phyloP scores from a whole-genome alignment of 202 grass and related monocot species.

The Carex sylvatica region DNA sequence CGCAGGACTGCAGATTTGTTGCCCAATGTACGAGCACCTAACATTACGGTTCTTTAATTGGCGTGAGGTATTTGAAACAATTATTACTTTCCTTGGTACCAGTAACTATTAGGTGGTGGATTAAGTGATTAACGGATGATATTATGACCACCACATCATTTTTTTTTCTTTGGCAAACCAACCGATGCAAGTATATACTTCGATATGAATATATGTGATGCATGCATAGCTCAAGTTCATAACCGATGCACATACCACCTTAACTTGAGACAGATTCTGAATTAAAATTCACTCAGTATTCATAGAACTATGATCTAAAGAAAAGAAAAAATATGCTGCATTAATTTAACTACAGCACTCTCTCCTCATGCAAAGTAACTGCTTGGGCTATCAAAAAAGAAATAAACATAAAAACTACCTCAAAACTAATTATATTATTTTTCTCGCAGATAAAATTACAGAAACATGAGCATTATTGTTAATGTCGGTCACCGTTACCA shows the following conservation, averaged over 20 bases:
- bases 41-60: not conserved
- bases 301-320: not conserved
- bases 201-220: too few relatives aligned
- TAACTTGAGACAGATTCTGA: not conserved
- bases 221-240: too few relatives aligned
- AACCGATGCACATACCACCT: too few relatives aligned
- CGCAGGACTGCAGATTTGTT: too few relatives aligned
- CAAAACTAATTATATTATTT: not conserved
- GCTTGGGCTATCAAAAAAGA: not conserved
- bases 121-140: not conserved
- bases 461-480: not conserved
- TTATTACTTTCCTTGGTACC: not conserved
- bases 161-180: not conserved
- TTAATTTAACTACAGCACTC: not conserved
- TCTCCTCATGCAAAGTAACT: not conserved
- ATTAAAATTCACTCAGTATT: not conserved
- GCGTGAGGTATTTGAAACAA: not conserved
- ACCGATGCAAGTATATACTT: not conserved
- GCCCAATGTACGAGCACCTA: constrained; percentile 1
- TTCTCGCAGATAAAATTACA: not conserved
- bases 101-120: not conserved
- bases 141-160: not conserved
- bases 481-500: not conserved
- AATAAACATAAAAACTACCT: not conserved
- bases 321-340: not conserved